Conservation (phyloP, 306 rosid species). For the Quercus cerris region DNA sequence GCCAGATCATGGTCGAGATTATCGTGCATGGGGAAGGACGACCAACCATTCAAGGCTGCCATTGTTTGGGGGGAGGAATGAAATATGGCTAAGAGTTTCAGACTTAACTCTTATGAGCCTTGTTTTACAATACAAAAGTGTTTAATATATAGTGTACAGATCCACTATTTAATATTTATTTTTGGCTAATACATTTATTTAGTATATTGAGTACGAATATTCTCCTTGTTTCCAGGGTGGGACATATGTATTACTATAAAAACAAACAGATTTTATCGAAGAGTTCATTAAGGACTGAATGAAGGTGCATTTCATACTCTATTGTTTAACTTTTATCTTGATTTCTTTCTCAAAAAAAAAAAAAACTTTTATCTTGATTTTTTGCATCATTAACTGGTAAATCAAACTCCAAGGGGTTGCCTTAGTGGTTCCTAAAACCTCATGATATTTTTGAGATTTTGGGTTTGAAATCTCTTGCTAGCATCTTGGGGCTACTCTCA, state of each 20-base stretch:
- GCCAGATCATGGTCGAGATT: slow-evolving; percentile 51
- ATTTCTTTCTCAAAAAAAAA: no score
- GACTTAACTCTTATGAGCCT: background rate
- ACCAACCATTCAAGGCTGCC: slow-evolving; percentile 48
- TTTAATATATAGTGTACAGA: slow-evolving; percentile 8
- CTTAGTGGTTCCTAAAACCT: no score
- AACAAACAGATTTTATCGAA: background rate
- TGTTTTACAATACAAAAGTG: background rate
- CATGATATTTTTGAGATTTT: no score
- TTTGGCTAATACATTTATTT: background rate
- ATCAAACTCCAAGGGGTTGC: no score
- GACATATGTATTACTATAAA: background rate
- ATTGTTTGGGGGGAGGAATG: slow-evolving; percentile 24
- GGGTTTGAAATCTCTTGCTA: no score
- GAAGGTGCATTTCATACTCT: no score
- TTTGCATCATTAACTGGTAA: no score
- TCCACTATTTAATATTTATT: background rate
- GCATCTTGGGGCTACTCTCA: no score
- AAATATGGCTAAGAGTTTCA: background rate
- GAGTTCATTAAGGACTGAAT: background rate
- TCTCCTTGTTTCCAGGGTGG: slow-evolving; percentile 15
- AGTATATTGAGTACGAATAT: slow-evolving; percentile 6
- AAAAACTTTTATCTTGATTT: no score
- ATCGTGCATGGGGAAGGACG: slow-evolving; percentile 38
- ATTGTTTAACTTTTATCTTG: no score